Percentiles rank a stretch among this genome's conserved stretches.
Evolutionary conservation across 225 moss, liverwort and hornwort genomes (phyloP).

Genomic region (Physcomitrellopsis africana): DNA sequence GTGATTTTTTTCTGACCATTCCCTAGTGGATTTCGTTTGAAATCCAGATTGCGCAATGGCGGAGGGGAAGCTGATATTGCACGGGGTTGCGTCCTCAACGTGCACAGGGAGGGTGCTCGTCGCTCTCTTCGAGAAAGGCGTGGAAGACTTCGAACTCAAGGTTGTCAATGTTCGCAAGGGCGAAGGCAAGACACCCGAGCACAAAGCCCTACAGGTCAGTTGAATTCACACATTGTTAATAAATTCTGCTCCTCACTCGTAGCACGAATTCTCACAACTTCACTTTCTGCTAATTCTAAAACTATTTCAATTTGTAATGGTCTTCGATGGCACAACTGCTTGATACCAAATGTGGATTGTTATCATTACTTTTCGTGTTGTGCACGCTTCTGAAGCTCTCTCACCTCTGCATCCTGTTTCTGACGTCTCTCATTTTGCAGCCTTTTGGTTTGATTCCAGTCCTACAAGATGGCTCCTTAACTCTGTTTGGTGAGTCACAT

Average conservation of each 20-base stretch:
- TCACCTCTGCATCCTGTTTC: not conserved
- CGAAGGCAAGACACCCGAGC: conserved; percentile 47
- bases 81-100: conserved; percentile 50
- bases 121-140: conserved; percentile 48
- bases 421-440: conserved; percentile 32
- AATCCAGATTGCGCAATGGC: conserved; percentile 25
- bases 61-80: conserved; percentile 42
- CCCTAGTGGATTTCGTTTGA: not conserved
- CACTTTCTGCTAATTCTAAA: not conserved
- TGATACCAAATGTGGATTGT: not conserved
- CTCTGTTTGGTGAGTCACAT: conserved; percentile 40
- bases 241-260: not conserved
- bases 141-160: conserved; percentile 50
- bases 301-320: not conserved
- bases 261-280: not conserved
- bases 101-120: conserved; percentile 49
- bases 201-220: conserved; percentile 46
- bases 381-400: not conserved
- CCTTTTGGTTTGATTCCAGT: conserved; percentile 52
- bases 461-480: conserved; percentile 46
- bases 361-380: not conserved
- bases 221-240: not conserved
- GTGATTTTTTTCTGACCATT: not conserved
- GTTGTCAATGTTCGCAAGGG: conserved; percentile 51
- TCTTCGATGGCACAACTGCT: not conserved